Conservation (phyloP, 1,284 basidiomycete species). For the Trichosporon coremiiforme region DNA sequence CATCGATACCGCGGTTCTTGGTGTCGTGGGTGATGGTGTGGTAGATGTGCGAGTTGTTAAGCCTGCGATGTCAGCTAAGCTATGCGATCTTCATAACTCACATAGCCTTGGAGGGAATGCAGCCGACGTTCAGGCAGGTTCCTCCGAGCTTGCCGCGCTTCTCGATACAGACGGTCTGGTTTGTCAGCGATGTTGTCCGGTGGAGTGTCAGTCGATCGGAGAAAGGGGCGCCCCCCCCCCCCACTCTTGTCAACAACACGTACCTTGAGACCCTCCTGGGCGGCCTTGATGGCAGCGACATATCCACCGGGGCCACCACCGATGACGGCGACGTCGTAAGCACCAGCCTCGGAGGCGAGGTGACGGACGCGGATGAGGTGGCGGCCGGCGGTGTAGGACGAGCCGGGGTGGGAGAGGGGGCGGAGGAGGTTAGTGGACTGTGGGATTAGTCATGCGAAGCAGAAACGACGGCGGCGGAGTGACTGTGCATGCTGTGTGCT, state of each 20-base stretch:
- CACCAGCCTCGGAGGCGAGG: constrained; percentile 56
- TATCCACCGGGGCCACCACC: constrained; percentile 97
- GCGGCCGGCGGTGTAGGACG: constrained; percentile 42
- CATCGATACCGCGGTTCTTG: constrained; percentile 88
- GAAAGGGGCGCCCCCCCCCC: not conserved
- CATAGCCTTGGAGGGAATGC: constrained; percentile 97
- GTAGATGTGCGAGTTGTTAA: constrained; percentile 98
- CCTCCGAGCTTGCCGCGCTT: constrained; percentile 94
- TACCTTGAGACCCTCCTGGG: constrained; percentile 89
- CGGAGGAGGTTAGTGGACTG: constrained; percentile 49
- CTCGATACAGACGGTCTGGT: constrained; percentile 93
- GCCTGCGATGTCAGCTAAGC: constrained; percentile 54
- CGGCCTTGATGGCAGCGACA: constrained; percentile 96
- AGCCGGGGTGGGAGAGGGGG: constrained; percentile 48
- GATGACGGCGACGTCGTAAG: constrained; percentile 88
- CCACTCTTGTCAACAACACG: not conserved
- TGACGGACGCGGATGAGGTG: constrained; percentile 50
- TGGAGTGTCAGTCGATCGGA: not conserved
- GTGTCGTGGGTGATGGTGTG: constrained; percentile 92
- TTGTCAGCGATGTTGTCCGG: constrained; percentile 9
- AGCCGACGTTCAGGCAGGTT: constrained; percentile 97
- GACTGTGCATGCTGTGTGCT: not conserved
- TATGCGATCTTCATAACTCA: constrained; percentile 41
- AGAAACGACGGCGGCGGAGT: not conserved
- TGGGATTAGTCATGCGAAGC: not conserved